Evolutionary conservation across 164 flowering plant species (phyloP).

Genomic region (Sedum album): DNA sequence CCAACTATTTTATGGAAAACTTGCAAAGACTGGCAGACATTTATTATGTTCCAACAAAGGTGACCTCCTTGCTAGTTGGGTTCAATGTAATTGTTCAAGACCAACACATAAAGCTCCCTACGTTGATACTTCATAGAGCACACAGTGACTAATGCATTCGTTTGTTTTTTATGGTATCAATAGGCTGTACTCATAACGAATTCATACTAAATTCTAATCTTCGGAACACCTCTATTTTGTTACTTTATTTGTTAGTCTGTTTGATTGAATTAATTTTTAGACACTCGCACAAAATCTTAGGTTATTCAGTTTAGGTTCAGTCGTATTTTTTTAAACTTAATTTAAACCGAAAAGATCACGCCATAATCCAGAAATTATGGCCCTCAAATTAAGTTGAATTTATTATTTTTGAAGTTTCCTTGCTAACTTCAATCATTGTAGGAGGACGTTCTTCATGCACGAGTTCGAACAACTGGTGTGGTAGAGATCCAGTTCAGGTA

Average conservation of each 20-base stretch:
- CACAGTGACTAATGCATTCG: neutral
- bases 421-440: slow-evolving; percentile 25
- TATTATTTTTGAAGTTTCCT: neutral
- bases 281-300: too few relatives aligned
- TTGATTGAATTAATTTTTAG: neutral
- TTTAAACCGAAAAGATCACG: neutral
- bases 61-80: slow-evolving; percentile 14
- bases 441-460: slow-evolving; percentile 96
- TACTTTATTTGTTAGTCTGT: neutral
- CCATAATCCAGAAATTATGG: neutral
- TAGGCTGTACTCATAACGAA: too few relatives aligned
- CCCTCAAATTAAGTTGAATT: neutral
- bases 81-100: neutral
- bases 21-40: slow-evolving; percentile 65
- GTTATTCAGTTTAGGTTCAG: neutral
- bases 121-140: neutral
- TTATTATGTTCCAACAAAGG: slow-evolving; percentile 93
- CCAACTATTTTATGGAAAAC: slow-evolving; percentile 85
- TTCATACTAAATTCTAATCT: neutral
- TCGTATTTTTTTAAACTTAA: neutral
- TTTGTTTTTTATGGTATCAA: neutral
- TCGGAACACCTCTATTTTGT: neutral
- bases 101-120: neutral
- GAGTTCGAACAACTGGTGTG: slow-evolving; percentile 95
- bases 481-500: slow-evolving; percentile 96